Conservation (phyloP, 2,329 filamentous ascomycete species). For the Coniochaeta sp. region DNA sequence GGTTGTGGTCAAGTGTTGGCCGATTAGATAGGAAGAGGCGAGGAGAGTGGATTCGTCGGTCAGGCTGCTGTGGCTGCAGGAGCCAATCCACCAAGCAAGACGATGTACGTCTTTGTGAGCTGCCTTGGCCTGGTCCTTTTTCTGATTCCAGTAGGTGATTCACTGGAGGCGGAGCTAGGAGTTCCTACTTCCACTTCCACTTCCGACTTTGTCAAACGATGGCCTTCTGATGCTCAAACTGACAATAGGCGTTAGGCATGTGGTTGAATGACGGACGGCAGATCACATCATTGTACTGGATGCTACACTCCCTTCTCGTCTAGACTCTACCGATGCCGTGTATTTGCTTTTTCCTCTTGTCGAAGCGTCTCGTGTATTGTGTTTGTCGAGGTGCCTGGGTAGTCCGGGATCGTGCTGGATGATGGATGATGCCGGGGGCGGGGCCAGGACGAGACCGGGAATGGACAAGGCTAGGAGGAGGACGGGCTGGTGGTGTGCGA, state of each 20-base stretch:
- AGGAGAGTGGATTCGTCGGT: not conserved
- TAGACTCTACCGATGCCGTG: not conserved
- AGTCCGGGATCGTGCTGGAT: not conserved
- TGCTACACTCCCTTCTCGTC: not conserved
- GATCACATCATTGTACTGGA: not conserved
- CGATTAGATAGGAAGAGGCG: constrained; percentile 1
- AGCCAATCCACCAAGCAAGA: not conserved
- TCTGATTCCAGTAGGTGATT: not conserved
- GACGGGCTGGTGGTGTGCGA: not conserved
- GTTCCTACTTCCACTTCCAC: not conserved
- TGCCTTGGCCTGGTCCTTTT: not conserved
- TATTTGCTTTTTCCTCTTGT: not conserved
- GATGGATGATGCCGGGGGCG: not conserved
- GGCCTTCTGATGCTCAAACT: not conserved
- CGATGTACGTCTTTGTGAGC: not conserved
- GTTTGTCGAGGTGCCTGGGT: not conserved
- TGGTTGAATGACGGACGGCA: not conserved
- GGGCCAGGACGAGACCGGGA: not conserved
- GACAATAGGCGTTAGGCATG: not conserved
- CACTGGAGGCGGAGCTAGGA: not conserved
- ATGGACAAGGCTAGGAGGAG: not conserved
- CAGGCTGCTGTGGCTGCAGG: not conserved
- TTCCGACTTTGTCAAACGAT: not conserved
- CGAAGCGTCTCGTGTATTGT: not conserved
- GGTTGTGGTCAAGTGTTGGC: not conserved